These are phyloP conservation scores for Candida pseudocylindracea DNA, from an alignment of 1,139 yeast species.

Conservation along the genomic window DNA sequence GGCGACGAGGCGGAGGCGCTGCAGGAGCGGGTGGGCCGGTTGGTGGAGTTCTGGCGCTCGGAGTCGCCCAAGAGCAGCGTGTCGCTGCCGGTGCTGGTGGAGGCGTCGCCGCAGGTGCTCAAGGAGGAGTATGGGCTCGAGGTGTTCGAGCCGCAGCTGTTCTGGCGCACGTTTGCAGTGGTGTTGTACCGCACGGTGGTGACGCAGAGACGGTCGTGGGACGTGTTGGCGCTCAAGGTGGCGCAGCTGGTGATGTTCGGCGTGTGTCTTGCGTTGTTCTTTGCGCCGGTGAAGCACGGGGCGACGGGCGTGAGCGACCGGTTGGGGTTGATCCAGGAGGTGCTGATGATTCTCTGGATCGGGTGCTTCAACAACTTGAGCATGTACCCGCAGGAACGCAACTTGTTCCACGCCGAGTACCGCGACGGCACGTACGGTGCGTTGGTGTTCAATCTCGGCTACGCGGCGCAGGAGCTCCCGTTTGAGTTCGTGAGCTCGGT, in stretches of 20 bases:
- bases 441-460: slow-evolving; percentile 40
- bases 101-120: slow-evolving; percentile 3
- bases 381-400: slow-evolving; percentile 50
- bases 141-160: slow-evolving; percentile 16
- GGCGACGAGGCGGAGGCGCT: slow-evolving; percentile 11
- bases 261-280: slow-evolving; percentile 42
- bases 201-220: slow-evolving; percentile 20
- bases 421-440: slow-evolving; percentile 55
- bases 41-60: slow-evolving; percentile 17
- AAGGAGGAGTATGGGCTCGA: too few species aligned
- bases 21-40: slow-evolving; percentile 10
- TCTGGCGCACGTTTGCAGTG: slow-evolving; percentile 2
- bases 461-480: slow-evolving; percentile 51
- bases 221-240: slow-evolving; percentile 42
- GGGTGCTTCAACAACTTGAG: slow-evolving; percentile 66
- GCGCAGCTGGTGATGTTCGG: slow-evolving; percentile 47
- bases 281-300: slow-evolving; percentile 41
- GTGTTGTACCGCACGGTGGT: too few species aligned
- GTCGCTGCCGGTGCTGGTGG: slow-evolving; percentile 9
- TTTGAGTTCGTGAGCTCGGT: slow-evolving; percentile 41
- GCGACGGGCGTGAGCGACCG: slow-evolving; percentile 40
- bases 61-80: slow-evolving; percentile 6
- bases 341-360: slow-evolving; percentile 48
- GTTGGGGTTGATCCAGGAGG: slow-evolving; percentile 57
- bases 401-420: slow-evolving; percentile 60